phyloP scores from a whole-genome alignment of 495 filamentous ascomycete species.

The Parathielavia hyrcaniae region DNA sequence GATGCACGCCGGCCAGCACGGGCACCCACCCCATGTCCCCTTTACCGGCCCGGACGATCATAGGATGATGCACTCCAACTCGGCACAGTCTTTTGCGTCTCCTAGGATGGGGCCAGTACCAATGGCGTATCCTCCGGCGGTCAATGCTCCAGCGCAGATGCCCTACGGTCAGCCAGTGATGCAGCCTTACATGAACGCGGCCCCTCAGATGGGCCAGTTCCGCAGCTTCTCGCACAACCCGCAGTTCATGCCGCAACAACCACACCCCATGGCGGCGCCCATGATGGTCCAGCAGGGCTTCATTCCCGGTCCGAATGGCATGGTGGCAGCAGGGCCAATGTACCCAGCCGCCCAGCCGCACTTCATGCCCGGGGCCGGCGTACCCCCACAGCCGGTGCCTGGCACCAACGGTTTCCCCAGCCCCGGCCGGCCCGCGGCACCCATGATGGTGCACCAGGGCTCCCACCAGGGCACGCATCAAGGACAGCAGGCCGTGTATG shows the following conservation, averaged over 20 bases:
- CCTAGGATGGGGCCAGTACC: slow-evolving; percentile 64
- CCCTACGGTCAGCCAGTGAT: slow-evolving; percentile 68
- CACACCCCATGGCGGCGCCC: slow-evolving; percentile 56
- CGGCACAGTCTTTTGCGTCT: slow-evolving; percentile 69
- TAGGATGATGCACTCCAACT: slow-evolving; percentile 76
- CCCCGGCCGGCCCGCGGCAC: slow-evolving; percentile 66
- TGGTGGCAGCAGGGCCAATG: slow-evolving; percentile 60
- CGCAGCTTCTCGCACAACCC: slow-evolving; percentile 52
- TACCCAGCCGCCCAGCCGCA: slow-evolving; percentile 56
- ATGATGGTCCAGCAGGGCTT: slow-evolving; percentile 80
- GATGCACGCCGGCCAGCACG: slow-evolving; percentile 57
- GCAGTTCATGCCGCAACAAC: slow-evolving; percentile 62
- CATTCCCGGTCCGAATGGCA: slow-evolving; percentile 43
- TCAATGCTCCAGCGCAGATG: slow-evolving; percentile 61
- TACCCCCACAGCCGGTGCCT: slow-evolving; percentile 55
- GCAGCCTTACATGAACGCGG: slow-evolving; percentile 62
- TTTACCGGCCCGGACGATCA: slow-evolving; percentile 71
- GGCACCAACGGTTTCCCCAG: slow-evolving; percentile 75
- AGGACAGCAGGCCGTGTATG: slow-evolving; percentile 58
- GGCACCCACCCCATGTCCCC: slow-evolving; percentile 53
- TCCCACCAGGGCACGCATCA: slow-evolving; percentile 72
- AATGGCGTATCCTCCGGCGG: slow-evolving; percentile 65
- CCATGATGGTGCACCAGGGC: slow-evolving; percentile 69
- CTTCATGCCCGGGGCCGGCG: slow-evolving; percentile 56
- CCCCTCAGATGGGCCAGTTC: slow-evolving; percentile 49